These are phyloP conservation scores for Eragrostis tef DNA, from an alignment of 202 grass and related monocot species.

Conservation along the genomic window DNA sequence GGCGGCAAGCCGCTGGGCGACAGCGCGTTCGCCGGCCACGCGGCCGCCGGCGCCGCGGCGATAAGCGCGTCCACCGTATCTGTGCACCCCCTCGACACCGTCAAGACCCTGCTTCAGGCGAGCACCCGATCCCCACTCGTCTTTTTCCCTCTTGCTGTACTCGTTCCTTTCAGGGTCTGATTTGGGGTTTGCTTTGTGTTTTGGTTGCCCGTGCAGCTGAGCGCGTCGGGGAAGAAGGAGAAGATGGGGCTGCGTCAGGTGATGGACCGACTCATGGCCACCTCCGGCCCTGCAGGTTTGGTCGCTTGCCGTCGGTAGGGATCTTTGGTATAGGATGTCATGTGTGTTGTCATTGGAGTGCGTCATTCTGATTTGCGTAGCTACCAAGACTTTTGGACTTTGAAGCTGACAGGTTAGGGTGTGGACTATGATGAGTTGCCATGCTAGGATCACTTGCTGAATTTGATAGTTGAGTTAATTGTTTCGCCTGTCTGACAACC, in stretches of 20 bases:
- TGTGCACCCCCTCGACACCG: slow-evolving; percentile 76
- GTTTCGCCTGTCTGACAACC: not conserved
- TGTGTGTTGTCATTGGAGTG: not conserved
- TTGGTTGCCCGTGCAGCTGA: slow-evolving; percentile 41
- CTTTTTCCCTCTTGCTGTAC: slow-evolving; percentile 3
- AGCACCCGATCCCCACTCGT: not conserved
- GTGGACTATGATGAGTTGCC: not conserved
- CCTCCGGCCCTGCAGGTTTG: slow-evolving; percentile 68
- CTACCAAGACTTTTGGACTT: not conserved
- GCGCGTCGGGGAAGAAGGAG: slow-evolving; percentile 61
- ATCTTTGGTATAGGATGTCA: not conserved
- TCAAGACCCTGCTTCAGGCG: slow-evolving; percentile 89
- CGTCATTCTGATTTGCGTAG: not conserved
- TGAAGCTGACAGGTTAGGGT: not conserved
- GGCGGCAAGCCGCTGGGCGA: slow-evolving; percentile 66
- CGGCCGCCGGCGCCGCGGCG: slow-evolving; percentile 52
- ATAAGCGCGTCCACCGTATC: slow-evolving; percentile 61
- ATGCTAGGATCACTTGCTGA: not conserved
- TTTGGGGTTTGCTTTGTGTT: slow-evolving; percentile 3
- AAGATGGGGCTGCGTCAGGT: slow-evolving; percentile 70
- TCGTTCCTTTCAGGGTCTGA: slow-evolving; percentile 25
- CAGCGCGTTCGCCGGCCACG: slow-evolving; percentile 71
- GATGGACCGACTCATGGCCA: slow-evolving; percentile 58
- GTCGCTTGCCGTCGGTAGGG: not conserved
- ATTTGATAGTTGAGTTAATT: not conserved